These are phyloP conservation scores for Thelonectria olida DNA, from an alignment of 2,329 filamentous ascomycete species.

Conservation along the genomic window DNA sequence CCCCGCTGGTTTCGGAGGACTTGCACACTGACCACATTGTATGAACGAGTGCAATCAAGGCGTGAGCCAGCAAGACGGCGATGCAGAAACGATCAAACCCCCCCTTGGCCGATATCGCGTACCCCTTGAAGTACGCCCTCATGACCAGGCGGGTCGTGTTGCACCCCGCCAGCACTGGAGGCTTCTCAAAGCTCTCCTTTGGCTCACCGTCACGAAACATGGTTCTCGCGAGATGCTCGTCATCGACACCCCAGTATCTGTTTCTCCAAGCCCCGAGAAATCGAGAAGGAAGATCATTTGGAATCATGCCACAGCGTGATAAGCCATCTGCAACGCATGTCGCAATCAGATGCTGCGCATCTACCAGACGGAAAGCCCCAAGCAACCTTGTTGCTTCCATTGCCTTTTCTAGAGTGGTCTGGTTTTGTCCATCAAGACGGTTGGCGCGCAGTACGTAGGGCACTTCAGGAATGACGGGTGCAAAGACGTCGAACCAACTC, in stretches of 20 bases:
- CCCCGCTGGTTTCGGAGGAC: not conserved
- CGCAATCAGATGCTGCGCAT: not conserved
- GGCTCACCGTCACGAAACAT: not conserved
- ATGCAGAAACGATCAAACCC: slow-evolving; percentile 1
- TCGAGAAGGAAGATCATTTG: not conserved
- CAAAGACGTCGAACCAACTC: not conserved
- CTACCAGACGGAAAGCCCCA: not conserved
- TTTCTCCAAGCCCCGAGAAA: not conserved
- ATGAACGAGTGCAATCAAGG: slow-evolving; percentile 1
- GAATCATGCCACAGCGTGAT: not conserved
- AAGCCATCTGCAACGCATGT: not conserved
- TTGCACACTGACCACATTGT: not conserved
- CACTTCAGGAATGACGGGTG: not conserved
- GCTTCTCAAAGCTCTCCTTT: not conserved
- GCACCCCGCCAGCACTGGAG: not conserved
- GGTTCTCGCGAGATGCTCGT: not conserved
- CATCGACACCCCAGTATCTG: not conserved
- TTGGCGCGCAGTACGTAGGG: not conserved
- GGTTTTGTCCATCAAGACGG: not conserved
- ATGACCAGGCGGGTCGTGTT: not conserved
- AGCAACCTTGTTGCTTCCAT: not conserved
- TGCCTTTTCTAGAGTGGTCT: not conserved
- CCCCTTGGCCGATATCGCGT: not conserved
- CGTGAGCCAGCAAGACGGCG: not conserved
- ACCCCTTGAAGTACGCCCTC: not conserved